phyloP scores from a whole-genome alignment of 208 protist genomes.

The Wallacemonas sp. region DNA sequence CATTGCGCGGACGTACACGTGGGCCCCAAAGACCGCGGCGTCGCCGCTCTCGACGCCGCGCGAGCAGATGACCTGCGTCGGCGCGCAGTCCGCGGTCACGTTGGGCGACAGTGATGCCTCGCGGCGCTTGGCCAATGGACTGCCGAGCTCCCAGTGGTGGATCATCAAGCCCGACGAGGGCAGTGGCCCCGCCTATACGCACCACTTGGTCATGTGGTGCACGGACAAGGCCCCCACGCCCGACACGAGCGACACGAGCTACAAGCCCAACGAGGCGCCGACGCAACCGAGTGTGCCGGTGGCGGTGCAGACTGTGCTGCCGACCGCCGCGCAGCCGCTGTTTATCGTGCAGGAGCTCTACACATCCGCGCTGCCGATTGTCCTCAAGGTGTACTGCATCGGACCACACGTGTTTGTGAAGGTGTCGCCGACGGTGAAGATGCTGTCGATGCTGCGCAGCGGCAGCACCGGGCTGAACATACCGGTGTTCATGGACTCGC shows the following conservation, averaged over 20 bases:
- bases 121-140: slow-evolving; percentile 15
- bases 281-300: slow-evolving; percentile 17
- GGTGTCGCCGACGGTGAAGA: slow-evolving; percentile 53
- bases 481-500: slow-evolving; percentile 66
- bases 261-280: neutral
- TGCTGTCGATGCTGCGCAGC: slow-evolving; percentile 37
- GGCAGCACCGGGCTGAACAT: slow-evolving; percentile 25
- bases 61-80: neutral
- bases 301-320: slow-evolving; percentile 40
- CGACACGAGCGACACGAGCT: no score
- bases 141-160: slow-evolving; percentile 49
- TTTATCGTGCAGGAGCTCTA: slow-evolving; percentile 84
- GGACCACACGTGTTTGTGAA: slow-evolving; percentile 54
- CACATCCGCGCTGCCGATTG: slow-evolving; percentile 54
- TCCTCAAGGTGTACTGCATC: slow-evolving; percentile 88
- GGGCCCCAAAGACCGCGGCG: slow-evolving; percentile 16
- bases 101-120: slow-evolving; percentile 17
- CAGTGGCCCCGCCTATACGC: slow-evolving; percentile 72
- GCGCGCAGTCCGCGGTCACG: slow-evolving; percentile 28
- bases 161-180: slow-evolving; percentile 80
- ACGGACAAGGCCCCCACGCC: neutral
- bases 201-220: slow-evolving; percentile 77
- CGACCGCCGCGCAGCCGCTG: slow-evolving; percentile 26
- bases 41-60: neutral
- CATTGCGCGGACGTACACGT: slow-evolving; percentile 68